Evolutionary conservation across 2,329 filamentous ascomycete species (phyloP), one percentile per base, ranked within the genome.

Genomic region (Pestalotiopsis sp.): DNA sequence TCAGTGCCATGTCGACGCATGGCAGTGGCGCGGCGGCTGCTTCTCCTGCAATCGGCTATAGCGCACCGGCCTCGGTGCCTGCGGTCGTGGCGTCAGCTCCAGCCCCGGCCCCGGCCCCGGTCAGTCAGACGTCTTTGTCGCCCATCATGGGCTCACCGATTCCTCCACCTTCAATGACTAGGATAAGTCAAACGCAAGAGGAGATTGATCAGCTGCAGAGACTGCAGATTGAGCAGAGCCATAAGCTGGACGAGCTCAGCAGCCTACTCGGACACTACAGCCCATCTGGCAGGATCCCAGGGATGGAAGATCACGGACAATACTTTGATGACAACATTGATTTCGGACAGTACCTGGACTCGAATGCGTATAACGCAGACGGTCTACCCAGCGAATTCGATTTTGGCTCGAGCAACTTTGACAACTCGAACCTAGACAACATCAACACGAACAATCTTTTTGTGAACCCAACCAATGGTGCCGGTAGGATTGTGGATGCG

Each of bases 141-240:
- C 85, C 87, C 0, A 82, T 84, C 66, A 80, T 89, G 69, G 79
- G 81, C 6, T 81, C 83, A 27, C 76, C 82, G 3, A 75, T 78
- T 6, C 80, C 81, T 3, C 84, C 86, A 1, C 87, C 87, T 0
- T 78, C 78, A 14, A 82, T 93, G 23, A 85, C 88, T 64, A 86
- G 90, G 52, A 87, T 96, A 70, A 88, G 86, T 60, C 88, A 88
- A 70, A 95, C 92, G 4, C 87, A 92, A 70, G 85, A 91, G 14
- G 92, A 97, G 71, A 87, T 98, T 36, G 93, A 96, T 65, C 87
- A 92, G 38, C 85, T 98, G 2, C 89, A 93, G 71, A 91, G 91
- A 58, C 84, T 97, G 75, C 93, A 97, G 76, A 88, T 89, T 27
- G 90, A 95, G 69, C 94, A 97, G 75, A 90, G 92, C 70, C 87